Conservation (phyloP, 139 green algal species). For the Picochlorum sp. region DNA sequence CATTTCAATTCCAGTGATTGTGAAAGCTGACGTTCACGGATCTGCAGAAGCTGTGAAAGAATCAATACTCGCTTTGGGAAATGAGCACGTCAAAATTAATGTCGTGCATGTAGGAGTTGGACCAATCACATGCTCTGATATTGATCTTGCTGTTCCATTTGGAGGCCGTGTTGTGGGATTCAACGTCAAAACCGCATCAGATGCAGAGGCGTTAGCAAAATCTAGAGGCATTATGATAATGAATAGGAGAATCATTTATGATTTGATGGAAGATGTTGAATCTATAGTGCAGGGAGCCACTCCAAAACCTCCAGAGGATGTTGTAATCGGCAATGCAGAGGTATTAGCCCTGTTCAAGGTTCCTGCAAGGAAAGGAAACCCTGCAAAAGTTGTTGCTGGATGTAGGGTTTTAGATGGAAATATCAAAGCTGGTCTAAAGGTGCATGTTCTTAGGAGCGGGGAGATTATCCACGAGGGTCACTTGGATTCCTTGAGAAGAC, state of each 20-base stretch:
- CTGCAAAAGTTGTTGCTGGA: conserved; percentile 33
- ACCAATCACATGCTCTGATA: conserved; percentile 52
- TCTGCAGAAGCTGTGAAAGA: conserved; percentile 49
- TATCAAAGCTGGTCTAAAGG: conserved; percentile 26
- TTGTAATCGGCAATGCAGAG: conserved; percentile 34
- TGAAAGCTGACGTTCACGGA: conserved; percentile 82
- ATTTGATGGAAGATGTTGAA: conserved; percentile 59
- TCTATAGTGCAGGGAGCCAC: conserved; percentile 25
- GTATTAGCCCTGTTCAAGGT: conserved; percentile 42
- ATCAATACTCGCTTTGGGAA: conserved; percentile 31
- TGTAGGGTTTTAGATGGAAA: conserved; percentile 44
- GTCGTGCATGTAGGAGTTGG: conserved; percentile 60
- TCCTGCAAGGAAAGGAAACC: conserved; percentile 17
- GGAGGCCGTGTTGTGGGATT: conserved; percentile 66
- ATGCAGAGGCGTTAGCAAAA: conserved; percentile 38
- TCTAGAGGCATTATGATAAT: conserved; percentile 39
- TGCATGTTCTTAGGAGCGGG: conserved; percentile 48
- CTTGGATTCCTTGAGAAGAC: conserved; percentile 53
- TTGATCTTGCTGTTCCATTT: conserved; percentile 56
- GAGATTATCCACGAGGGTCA: conserved; percentile 44
- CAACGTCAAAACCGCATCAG: conserved; percentile 37
- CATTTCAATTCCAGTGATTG: conserved; percentile 41
- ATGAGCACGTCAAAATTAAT: conserved; percentile 19
- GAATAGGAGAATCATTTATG: conserved; percentile 70
- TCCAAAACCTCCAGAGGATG: conserved; percentile 28